Evolutionary conservation across 352 stramenopile species (phyloP).

Genomic region (Phytophthora hibernalis): DNA sequence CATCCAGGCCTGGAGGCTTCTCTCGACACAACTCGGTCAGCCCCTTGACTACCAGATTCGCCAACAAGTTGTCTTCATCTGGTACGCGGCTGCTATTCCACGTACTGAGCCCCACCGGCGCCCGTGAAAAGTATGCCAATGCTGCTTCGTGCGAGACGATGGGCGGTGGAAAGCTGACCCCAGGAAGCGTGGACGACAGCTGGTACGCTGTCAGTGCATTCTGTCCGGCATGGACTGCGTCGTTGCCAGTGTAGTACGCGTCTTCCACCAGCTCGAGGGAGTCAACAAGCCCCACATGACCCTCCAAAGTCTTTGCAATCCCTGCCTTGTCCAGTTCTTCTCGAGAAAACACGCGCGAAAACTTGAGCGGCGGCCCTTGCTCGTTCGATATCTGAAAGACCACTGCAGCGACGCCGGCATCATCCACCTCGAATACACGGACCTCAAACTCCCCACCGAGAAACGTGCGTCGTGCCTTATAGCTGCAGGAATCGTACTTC

Average conservation of each 20-base stretch:
- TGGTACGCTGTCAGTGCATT: conserved; percentile 62
- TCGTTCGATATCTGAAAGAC: conserved; percentile 47
- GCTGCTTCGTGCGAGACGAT: conserved; percentile 69
- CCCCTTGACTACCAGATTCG: conserved; percentile 76
- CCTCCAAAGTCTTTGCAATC: conserved; percentile 66
- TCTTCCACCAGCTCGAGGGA: conserved; percentile 76
- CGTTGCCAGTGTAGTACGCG: conserved; percentile 62
- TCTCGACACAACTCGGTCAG: conserved; percentile 84
- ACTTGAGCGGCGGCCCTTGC: conserved; percentile 53
- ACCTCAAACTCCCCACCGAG: conserved; percentile 74
- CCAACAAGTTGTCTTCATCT: conserved; percentile 50
- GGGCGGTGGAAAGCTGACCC: conserved; percentile 58
- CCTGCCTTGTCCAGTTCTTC: conserved; percentile 52
- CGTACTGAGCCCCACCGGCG: conserved; percentile 52
- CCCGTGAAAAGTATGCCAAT: conserved; percentile 65
- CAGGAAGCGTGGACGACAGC: conserved; percentile 66
- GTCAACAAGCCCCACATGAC: conserved; percentile 67
- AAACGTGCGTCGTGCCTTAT: conserved; percentile 68
- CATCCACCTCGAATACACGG: conserved; percentile 76
- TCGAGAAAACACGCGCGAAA: conserved; percentile 68
- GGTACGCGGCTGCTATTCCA: conserved; percentile 53
- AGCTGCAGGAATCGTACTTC: conserved; percentile 64
- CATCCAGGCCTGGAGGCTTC: conserved; percentile 77
- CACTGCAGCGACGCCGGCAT: conserved; percentile 66
- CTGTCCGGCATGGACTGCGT: conserved; percentile 41